Conservation (phyloP, 257 asterid genomes). For the Solanum ossicruentum region DNA sequence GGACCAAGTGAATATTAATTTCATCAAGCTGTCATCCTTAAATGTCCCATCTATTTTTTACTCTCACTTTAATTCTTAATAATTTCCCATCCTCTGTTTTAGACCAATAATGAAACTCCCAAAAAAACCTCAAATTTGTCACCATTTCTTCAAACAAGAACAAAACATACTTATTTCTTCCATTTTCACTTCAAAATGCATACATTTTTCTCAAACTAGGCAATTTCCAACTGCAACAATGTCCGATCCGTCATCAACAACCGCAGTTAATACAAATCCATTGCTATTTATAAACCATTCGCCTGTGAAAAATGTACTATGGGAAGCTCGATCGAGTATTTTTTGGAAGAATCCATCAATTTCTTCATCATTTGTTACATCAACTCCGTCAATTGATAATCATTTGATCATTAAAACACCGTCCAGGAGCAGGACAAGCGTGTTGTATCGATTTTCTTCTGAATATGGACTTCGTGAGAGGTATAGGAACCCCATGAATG, state of each 20-base stretch:
- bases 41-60: background rate
- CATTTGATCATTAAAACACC: conserved; percentile 39
- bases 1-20: background rate
- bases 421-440: conserved; percentile 45
- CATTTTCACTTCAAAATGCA: background rate
- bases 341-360: conserved; percentile 20
- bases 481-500: conserved; percentile 77
- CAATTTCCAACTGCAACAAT: conserved; percentile 26
- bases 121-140: background rate
- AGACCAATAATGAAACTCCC: background rate
- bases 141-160: background rate
- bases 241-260: background rate
- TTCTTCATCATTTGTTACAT: background rate
- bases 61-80: background rate
- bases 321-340: conserved; percentile 76
- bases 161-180: background rate
- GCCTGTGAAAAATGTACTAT: conserved; percentile 74
- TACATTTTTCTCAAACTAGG: conserved; percentile 13
- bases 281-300: conserved; percentile 84
- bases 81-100: background rate
- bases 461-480: conserved; percentile 69
- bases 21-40: background rate
- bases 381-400: conserved; percentile 19
- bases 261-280: conserved; percentile 34
- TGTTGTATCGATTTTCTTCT: conserved; percentile 46